phyloP scores from a whole-genome alignment of 805 yeast species.

The Yamadazyma philogaea region DNA sequence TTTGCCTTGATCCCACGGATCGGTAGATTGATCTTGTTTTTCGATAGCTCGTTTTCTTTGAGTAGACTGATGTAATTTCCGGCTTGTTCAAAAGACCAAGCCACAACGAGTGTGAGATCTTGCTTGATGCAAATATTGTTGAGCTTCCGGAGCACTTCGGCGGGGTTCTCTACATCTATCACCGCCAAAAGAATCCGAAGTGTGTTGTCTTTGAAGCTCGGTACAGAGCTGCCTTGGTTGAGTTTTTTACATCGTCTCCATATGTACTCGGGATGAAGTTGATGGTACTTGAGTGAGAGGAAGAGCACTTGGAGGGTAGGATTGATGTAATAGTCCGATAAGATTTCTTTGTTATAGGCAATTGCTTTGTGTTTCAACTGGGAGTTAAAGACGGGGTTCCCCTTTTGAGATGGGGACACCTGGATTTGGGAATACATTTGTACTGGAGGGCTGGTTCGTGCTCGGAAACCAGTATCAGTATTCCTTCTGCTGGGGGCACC shows the following conservation, averaged over 20 bases:
- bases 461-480: neutral
- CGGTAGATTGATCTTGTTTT: slow-evolving; percentile 21
- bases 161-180: slow-evolving; percentile 61
- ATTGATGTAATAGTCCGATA: slow-evolving; percentile 61
- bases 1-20: slow-evolving; percentile 44
- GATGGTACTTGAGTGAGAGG: slow-evolving; percentile 68
- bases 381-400: slow-evolving; percentile 62
- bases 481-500: neutral
- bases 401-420: slow-evolving; percentile 65
- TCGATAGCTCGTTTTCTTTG: slow-evolving; percentile 36
- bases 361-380: slow-evolving; percentile 48
- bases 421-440: slow-evolving; percentile 31
- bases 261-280: slow-evolving; percentile 72
- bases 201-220: slow-evolving; percentile 31
- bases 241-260: slow-evolving; percentile 50
- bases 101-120: slow-evolving; percentile 46
- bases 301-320: slow-evolving; percentile 56
- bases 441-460: slow-evolving; percentile 2
- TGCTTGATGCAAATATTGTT: slow-evolving; percentile 49
- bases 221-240: slow-evolving; percentile 32
- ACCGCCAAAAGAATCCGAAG: slow-evolving; percentile 57
- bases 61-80: slow-evolving; percentile 40
- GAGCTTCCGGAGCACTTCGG: slow-evolving; percentile 45
- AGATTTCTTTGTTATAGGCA: slow-evolving; percentile 54
- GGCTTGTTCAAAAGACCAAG: slow-evolving; percentile 53